Conservation (phyloP, 192 early-diverging fungal species). For the Gonapodya sp. region DNA sequence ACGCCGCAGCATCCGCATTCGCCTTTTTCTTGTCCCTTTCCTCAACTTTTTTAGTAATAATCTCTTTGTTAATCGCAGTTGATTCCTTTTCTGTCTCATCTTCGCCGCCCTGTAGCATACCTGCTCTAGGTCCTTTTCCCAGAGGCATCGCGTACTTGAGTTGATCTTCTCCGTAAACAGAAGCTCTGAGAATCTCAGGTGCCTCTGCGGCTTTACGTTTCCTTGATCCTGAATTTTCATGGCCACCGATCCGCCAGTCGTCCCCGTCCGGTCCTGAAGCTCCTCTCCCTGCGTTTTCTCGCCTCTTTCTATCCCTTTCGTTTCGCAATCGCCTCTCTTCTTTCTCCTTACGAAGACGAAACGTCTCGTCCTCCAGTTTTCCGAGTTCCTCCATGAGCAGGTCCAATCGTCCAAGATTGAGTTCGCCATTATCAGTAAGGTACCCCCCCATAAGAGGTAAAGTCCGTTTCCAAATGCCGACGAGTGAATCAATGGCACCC, state of each 20-base stretch:
- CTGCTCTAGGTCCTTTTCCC: background rate
- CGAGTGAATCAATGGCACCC: constrained; percentile 13
- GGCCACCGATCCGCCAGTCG: constrained; percentile 7
- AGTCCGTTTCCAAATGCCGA: constrained; percentile 11
- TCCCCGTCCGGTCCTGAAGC: constrained; percentile 20
- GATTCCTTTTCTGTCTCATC: constrained; percentile 1
- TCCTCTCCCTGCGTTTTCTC: constrained; percentile 33
- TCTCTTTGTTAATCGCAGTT: background rate
- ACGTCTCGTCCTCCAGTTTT: constrained; percentile 71
- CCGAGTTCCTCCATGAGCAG: constrained; percentile 73
- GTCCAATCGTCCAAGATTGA: constrained; percentile 66
- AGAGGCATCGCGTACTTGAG: background rate
- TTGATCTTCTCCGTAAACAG: constrained; percentile 3
- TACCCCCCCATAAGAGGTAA: constrained; percentile 12
- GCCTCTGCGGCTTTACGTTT: background rate
- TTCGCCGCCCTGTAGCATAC: constrained; percentile 1
- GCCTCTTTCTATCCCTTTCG: constrained; percentile 23
- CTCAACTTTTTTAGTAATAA: constrained; percentile 3
- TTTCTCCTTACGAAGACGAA: constrained; percentile 40
- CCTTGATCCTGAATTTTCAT: background rate
- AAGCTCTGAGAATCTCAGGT: constrained; percentile 3
- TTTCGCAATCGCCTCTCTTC: constrained; percentile 24
- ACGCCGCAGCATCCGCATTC: background rate
- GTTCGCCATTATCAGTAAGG: constrained; percentile 45
- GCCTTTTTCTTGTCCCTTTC: background rate